phyloP scores from a whole-genome alignment of 106 monocot genomes.

The Apostasia ramifera region DNA sequence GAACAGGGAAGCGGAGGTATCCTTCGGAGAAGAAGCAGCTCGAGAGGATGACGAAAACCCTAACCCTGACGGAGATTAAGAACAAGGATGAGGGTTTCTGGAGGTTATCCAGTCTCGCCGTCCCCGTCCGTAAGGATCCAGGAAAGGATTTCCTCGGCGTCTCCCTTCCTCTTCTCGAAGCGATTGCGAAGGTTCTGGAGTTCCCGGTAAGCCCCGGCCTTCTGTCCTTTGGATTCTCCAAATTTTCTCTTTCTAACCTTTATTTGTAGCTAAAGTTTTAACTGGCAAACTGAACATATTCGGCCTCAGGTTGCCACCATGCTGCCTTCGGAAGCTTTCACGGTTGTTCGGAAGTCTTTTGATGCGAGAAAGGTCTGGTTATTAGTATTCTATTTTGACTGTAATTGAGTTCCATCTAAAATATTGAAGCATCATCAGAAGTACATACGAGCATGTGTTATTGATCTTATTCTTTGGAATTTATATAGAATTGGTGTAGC shows the following conservation, averaged over 20 bases:
- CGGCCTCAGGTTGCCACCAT: conserved; percentile 60
- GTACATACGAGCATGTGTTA: too few relatives aligned
- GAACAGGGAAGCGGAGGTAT: conserved; percentile 86
- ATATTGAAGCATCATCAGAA: too few relatives aligned
- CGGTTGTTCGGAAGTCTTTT: conserved; percentile 85
- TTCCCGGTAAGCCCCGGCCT: conserved; percentile 50
- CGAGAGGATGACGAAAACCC: conserved; percentile 29
- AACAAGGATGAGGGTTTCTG: conserved; percentile 81
- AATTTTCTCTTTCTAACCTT: too few relatives aligned
- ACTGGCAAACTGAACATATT: neutral
- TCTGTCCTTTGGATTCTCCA: neutral
- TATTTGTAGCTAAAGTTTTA: too few relatives aligned
- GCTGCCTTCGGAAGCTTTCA: conserved; percentile 85
- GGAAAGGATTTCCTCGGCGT: conserved; percentile 82
- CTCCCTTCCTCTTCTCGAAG: conserved; percentile 67
- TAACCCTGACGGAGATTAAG: conserved; percentile 31
- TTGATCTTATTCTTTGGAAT: too few relatives aligned
- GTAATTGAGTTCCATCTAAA: too few relatives aligned
- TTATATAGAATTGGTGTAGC: too few relatives aligned
- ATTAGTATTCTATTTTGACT: too few relatives aligned
- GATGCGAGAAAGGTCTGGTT: conserved; percentile 89
- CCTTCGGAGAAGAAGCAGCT: conserved; percentile 99
- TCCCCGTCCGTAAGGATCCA: conserved; percentile 69
- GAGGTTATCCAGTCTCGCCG: conserved; percentile 89
- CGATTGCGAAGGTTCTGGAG: conserved; percentile 81